Evolutionary conservation across 805 yeast species (phyloP), one percentile per base, ranked within the genome.

Genomic region (Candida xiaguanensis): DNA sequence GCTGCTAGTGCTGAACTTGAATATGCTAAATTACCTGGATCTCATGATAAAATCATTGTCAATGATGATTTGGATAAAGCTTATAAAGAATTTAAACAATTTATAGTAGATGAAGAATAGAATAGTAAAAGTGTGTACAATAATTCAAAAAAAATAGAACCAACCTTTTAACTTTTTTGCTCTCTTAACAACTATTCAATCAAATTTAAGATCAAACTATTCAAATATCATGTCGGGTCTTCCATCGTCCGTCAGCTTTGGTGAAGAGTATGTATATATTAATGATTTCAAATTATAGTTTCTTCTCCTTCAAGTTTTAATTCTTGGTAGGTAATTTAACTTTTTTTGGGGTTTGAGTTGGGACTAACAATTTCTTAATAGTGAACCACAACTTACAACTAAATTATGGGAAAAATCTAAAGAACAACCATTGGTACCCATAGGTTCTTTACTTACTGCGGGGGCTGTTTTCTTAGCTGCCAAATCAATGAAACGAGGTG

Each of bases 51-150:
- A 59, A 75, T 84, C 43, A 79, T 93, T 50, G 90, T 93, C 51
- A 93, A 93, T 59, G 97, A 90, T 55, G 88, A 91, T 55, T 75
- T 93, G 50, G 96, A 93, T 22, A 81, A 72, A 59, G 96, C 98
- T 15, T 93, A 93, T 67, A 52, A 53, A 26, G 86, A 90, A 63
- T 77, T 93, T 57, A 86, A 80, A 65, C 77, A 72, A 30, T 93
- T 88, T 58, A 82, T 90, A 46, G 71, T 85, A 3, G 37, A 34
- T n/a, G n/a, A n/a, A 18, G 22, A 25, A 24, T 34, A 23, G 24
- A 31, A 6, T 7, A 13, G 11, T 12, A 32, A 22, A 5, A 20
- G 31, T 28, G 29, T 26, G 29, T 13, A 26, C 29, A 8, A 6
- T 6, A 5, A 5, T 13, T 12, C 29, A 26, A 26, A 26, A 26